Evolutionary conservation across 2,329 filamentous ascomycete genomes (phyloP), one percentile per base, ranked within the genome.

Genomic region (Trichoderma asperellum): DNA sequence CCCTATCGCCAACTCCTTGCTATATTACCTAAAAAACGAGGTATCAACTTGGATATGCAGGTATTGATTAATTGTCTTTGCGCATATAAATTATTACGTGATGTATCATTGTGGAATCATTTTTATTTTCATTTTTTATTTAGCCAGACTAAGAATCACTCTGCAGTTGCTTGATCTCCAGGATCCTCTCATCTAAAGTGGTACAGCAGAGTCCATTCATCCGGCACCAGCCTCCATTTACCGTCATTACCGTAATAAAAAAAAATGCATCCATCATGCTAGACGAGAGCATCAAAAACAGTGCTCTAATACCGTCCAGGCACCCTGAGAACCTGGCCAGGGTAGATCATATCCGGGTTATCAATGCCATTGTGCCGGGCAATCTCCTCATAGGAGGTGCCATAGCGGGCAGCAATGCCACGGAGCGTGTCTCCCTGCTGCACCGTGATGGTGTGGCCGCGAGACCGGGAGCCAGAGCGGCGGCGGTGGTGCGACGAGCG

Each of bases 341-440:
- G 81, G 70, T 81, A 81, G 70, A 83, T 83, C 74, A 81, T 69
- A 55, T 83, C 81, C 6, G 81, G 79, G 72, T 83, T 82, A 67
- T 72, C 55, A 68, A 83, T 79, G 71, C 76, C 76, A 72, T 83
- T 83, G 40, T 74, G 75, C 24, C 78, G 73, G 11, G 79, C 80
- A 47, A 83, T 77, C 29, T 82, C 81, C 40, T 83, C 79, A 43
- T 77, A 82, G 18, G 74, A 76, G 59, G 73, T 73, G 62, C 75
- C 74, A 61, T 77, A 77, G 2, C 75, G 75, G 12, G 70, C 72
- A 4, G 77, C 81, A 37, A 83, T 83, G 21, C 73, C 73, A 11
- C 81, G 77, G 7, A 83, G 78, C 2, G 81, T 83, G 56, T 83
- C 81, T 11, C 81, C 81, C 14, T 76, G 75, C 76, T 81, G 79